Evolutionary conservation across 78 protist genomes (phyloP), one percentile per base, ranked within the genome.

Genomic region (Speleostelium caveatum): DNA sequence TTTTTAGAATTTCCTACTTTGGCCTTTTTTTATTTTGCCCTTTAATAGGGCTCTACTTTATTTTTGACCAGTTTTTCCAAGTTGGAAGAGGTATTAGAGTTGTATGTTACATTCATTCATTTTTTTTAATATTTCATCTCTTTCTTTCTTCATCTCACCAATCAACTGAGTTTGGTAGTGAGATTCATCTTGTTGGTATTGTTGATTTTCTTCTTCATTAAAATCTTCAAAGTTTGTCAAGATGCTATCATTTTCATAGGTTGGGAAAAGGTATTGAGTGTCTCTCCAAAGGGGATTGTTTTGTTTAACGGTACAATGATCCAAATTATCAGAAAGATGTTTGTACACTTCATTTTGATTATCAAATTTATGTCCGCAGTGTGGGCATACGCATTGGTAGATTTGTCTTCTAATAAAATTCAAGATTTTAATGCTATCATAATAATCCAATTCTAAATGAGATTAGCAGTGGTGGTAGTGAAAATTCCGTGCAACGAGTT

Each of bases 371-470:
- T 39, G 21, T 28, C 79, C 78, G 66, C 94, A 87, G n/a, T 42
- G 30, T 38, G 73, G 56, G 55, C 94, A 87, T 4, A 56, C 42
- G 41, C n/a, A 33, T 45, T 87, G 65, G 60, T 53, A 53, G 16
- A 32, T 24, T 10, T 76, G 86, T 66, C 86, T 41, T 42, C 94
- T 60, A 45, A 87, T 67, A 72, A 77, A 87, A 49, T 87, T 87
- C 21, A 87, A 61, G 8, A 87, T 12, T 30, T 73, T 69, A 2
- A 87, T 66, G 14, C 63, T 41, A 7, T 73, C 76, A 66, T 87
- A 87, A n/a, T 77, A 87, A 62, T 87, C 94, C 8, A 87, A 36
- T 33, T 62, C 73, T 61, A 2, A 45, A 14, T 45, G 53, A 14
- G n/a, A n/a, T n/a, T n/a, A n/a, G n/a, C n/a, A n/a, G n/a, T n/a